A percentile compares a stretch with the other conserved stretches of the same genome.
phyloP scores from a whole-genome alignment of 1,284 basidiomycete species.

The Malassezia japonica region DNA sequence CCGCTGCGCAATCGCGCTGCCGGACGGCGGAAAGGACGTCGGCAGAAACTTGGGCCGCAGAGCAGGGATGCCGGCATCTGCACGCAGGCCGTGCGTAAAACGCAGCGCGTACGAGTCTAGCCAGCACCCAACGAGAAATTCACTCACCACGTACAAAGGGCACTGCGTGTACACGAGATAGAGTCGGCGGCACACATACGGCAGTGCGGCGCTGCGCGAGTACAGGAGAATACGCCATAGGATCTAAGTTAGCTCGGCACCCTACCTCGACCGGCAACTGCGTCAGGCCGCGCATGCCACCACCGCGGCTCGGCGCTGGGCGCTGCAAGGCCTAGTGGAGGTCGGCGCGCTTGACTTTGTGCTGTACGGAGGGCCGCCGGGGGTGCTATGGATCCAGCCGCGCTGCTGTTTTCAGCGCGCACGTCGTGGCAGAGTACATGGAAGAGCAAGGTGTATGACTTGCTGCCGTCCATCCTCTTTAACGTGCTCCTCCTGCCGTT shows the following conservation, averaged over 20 bases:
- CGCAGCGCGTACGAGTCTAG: slow-evolving; percentile 15
- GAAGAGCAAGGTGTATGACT: not conserved
- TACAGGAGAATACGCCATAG: slow-evolving; percentile 8
- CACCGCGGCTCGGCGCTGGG: no score
- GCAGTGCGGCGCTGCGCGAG: not conserved
- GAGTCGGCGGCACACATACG: not conserved
- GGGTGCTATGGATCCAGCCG: no score
- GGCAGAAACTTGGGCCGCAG: slow-evolving; percentile 4
- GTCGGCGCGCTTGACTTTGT: no score
- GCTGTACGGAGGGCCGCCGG: no score
- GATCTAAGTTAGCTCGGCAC: not conserved
- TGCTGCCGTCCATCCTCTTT: not conserved
- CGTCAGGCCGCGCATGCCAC: no score
- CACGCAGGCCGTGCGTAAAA: not conserved
- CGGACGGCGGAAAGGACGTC: slow-evolving; percentile 5
- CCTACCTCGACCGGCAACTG: not conserved
- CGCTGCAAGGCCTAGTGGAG: no score
- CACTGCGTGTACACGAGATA: not conserved
- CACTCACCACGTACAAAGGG: not conserved
- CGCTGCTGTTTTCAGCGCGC: not conserved
- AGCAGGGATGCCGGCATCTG: not conserved
- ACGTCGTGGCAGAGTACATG: not conserved
- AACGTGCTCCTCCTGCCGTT: slow-evolving; percentile 7
- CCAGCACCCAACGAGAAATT: slow-evolving; percentile 13
- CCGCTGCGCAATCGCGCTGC: not conserved